These are phyloP conservation scores for Pichia sp. DNA, from an alignment of 1,139 yeast species.

Conservation along the genomic window DNA sequence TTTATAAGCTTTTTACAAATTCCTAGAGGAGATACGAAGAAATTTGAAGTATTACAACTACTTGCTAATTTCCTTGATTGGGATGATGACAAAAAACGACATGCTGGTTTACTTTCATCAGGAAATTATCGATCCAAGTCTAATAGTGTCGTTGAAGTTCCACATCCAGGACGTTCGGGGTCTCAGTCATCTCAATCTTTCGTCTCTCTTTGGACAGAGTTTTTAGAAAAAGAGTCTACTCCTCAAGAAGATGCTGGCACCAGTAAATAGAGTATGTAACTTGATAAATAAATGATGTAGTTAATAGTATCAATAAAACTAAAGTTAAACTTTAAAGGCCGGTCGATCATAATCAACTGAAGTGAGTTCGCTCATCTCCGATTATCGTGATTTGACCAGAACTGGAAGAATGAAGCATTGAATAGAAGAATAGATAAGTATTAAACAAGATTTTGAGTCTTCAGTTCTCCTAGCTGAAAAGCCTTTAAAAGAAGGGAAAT, in stretches of 20 bases:
- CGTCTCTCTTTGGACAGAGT: constrained; percentile 86
- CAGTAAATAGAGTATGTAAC: not conserved
- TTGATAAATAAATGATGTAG: not conserved
- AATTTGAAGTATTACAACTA: constrained; percentile 83
- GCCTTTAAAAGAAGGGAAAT: not conserved
- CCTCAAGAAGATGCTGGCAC: constrained; percentile 14
- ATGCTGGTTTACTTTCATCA: constrained; percentile 68
- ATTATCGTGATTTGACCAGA: not conserved
- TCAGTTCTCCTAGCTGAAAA: too few relatives aligned
- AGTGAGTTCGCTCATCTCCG: constrained; percentile 2
- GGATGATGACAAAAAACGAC: constrained; percentile 77
- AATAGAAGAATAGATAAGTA: not conserved
- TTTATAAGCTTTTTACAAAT: constrained; percentile 77
- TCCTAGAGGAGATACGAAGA: constrained; percentile 91
- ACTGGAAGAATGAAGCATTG: too few relatives aligned
- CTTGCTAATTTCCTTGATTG: constrained; percentile 79
- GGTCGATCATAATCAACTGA: too few relatives aligned
- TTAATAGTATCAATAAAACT: not conserved
- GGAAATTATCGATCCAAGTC: constrained; percentile 27
- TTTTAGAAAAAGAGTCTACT: constrained; percentile 62
- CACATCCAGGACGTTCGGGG: constrained; percentile 22
- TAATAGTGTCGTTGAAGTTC: constrained; percentile 26
- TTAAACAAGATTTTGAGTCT: too few relatives aligned
- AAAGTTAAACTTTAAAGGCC: too few relatives aligned
- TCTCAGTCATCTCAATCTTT: constrained; percentile 59